Evolutionary conservation across 2,329 filamentous ascomycete species (phyloP).

Genomic region (Pseudogymnoascus pannorum): DNA sequence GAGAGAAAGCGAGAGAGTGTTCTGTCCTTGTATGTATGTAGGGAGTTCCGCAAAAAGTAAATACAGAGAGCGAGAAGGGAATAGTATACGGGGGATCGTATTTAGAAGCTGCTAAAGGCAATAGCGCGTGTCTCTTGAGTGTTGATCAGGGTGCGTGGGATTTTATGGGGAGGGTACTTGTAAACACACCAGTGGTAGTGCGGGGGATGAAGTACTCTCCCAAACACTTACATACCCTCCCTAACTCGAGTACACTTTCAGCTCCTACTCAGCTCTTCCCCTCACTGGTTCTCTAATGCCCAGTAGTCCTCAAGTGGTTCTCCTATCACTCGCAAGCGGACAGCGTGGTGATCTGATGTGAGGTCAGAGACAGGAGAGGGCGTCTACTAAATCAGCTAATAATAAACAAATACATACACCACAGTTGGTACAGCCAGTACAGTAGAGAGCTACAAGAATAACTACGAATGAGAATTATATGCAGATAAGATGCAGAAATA

Average conservation of each 20-base stretch:
- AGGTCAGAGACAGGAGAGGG: not conserved
- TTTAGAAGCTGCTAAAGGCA: not conserved
- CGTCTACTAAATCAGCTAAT: not conserved
- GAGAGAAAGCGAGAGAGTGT: not conserved
- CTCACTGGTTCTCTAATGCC: no score
- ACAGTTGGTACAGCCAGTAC: not conserved
- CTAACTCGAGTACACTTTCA: not conserved
- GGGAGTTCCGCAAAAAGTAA: no score
- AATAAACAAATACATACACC: not conserved
- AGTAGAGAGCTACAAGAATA: not conserved
- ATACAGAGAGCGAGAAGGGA: not conserved
- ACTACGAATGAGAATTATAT: not conserved
- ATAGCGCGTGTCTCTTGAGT: not conserved
- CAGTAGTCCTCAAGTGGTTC: no score
- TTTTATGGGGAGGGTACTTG: constrained; percentile 3
- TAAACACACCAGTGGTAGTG: not conserved
- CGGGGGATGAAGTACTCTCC: not conserved
- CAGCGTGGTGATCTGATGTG: not conserved
- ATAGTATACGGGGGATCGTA: not conserved
- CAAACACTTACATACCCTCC: no score
- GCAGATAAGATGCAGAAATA: not conserved
- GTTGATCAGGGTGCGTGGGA: not conserved
- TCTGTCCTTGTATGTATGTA: not conserved
- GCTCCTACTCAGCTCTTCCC: not conserved
- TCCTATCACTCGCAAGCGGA: not conserved